Evolutionary conservation across 257 asterid species (phyloP).

Genomic region (Parsonsia alboflavescens): DNA sequence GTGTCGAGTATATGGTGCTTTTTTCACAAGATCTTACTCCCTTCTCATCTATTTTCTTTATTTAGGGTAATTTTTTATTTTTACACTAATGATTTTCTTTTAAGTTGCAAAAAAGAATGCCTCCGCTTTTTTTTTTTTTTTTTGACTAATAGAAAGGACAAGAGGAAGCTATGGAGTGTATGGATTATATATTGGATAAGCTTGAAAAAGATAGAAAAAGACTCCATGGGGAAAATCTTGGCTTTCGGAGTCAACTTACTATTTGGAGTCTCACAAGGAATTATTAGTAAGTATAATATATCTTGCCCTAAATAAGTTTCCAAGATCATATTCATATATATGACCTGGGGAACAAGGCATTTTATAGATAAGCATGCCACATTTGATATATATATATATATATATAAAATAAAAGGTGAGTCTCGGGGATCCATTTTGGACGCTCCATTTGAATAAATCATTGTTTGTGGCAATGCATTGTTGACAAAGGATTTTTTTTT

Average conservation of each 20-base stretch:
- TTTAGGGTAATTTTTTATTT: no score
- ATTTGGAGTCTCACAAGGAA: no score
- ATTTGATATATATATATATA: not conserved
- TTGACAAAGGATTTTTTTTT: no score
- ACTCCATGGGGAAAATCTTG: not conserved
- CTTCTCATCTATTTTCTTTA: no score
- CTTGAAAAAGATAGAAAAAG: not conserved
- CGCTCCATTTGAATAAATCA: not conserved
- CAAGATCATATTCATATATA: not conserved
- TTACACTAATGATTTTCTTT: no score
- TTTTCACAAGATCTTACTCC: no score
- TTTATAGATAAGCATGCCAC: not conserved
- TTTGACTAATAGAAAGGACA: no score
- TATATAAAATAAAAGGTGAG: not conserved
- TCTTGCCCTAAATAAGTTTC: not conserved
- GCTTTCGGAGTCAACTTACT: not conserved
- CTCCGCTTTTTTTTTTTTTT: no score
- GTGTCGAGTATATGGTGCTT: no score
- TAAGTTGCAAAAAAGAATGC: no score
- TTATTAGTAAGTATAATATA: no score
- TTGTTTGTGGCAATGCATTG: no score
- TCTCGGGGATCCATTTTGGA: not conserved
- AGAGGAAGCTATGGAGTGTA: not conserved
- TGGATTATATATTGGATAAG: not conserved
- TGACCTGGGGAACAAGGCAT: not conserved